Base-by-base conservation (phyloP, 345 rosid species). In the Eutrema japonicum region DNA sequence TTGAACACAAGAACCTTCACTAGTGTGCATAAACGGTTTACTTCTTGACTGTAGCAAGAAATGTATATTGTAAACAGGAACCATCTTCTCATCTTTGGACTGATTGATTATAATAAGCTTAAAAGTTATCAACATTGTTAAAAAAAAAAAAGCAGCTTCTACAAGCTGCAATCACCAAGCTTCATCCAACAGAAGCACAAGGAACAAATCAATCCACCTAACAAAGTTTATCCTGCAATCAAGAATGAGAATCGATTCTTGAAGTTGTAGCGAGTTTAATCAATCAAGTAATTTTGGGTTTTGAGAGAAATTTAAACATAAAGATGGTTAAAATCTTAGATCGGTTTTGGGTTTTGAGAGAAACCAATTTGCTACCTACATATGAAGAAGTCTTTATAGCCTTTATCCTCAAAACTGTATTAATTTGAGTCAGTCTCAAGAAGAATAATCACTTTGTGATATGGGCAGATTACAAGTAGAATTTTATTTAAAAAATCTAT, bases 41-140 rank as follows among this genome's bases (percentile, higher is more conserved):
- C 62, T 59, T 88, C 82, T 82, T 80, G 84, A 84, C 84, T 86
- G 97, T 83, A 82, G 82, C 84, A 87, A 72, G 87, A 82, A 78
- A 84, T 70, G 74, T 80, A 84, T 60, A 76, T 76, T 65, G 77
- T 80, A 41, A 68, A 77, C 60, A 74, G 78, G 78, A 82, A 82
- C 63, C 78, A 75, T 48, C 76, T 83, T 83, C 72, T 91, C 93
- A 82, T 88, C 36, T 72, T 83, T 81, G 35, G 80, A 76, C 63
- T 77, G 78, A 77, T 80, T 74, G 77, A 66, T 85, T 76, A 76
- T 78, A 70, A 72, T 60, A 60, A 61, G 56, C 81, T 82, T 77
- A 77, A 78, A 76, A 78, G 55, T 76, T 70, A 77, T 80, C 86
- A 90, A 84, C 98, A 93, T 93, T 81, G 88, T 90, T 79, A 16